Base-by-base conservation (phyloP, 805 yeast species). In the Candida ipomoeae region DNA sequence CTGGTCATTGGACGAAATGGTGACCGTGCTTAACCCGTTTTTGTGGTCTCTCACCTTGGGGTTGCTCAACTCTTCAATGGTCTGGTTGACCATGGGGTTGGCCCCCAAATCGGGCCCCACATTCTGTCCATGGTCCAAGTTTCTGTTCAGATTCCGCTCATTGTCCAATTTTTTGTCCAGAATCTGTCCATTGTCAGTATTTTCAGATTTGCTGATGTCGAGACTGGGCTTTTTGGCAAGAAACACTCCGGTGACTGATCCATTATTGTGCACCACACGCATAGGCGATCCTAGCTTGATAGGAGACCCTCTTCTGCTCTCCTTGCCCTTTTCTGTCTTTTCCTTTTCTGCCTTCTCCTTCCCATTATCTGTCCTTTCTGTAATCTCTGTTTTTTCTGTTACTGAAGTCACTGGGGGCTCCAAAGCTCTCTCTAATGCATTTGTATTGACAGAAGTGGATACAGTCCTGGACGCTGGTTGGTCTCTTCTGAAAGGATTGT, bases 231-330 rank as follows among this genome's bases (percentile, higher is more conserved):
- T 44, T 38, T 40, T 54, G 54, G 53, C 58, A 31, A 57, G 55
- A 21, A 48, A 53, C 13, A 63, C 55, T 1, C 66, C 67, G 0
- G 70, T 65, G 6, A 68, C 66, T 1, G 65, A 49, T 1, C 63
- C 60, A 18, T 67, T 68, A 8, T 64, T 60, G 50, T 63, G 69
- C 11, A 68, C 62, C 29, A 71, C 50, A 50, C 62, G 65, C 31
- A 71, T 59, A 1, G 78, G 77, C 5, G 74, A 68, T n/a, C 68
- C 65, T 43, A 71, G 68, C 53, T 72, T 72, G 33, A 72, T 71
- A 3, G 74, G 71, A 3, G 59, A 54, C 36, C 38, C 45, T 32
- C 29, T 41, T 20, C 14, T 36, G 37, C 6, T n/a, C 14, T 34
- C 34, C n/a, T 34, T 32, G 6, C 18, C 14, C 15, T 26, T 11